Conservation (phyloP, 495 filamentous ascomycete genomes). For the Penicillium turbatum region DNA sequence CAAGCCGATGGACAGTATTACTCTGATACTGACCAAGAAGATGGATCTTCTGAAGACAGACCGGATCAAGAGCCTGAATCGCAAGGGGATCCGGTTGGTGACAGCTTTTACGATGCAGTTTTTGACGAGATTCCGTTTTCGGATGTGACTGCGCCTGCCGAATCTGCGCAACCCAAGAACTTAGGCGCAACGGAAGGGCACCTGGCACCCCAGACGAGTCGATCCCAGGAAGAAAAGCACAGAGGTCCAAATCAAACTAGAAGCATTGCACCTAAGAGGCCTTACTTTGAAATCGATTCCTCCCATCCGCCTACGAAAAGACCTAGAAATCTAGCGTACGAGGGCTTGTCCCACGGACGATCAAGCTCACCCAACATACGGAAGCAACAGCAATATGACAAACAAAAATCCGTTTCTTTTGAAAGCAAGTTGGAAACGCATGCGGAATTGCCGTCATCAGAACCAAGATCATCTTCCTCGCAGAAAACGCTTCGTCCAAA, state of each 20-base stretch:
- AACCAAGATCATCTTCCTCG: conserved; percentile 22
- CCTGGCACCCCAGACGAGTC: not conserved
- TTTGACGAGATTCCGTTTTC: conserved; percentile 21
- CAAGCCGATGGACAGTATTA: conserved; percentile 22
- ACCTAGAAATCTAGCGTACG: conserved; percentile 20
- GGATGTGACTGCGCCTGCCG: not conserved
- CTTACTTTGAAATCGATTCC: conserved; percentile 2
- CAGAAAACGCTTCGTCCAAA: conserved; percentile 29
- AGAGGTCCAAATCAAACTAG: not conserved
- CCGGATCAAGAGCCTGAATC: not conserved
- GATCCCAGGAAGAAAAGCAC: not conserved
- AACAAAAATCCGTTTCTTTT: conserved; percentile 2
- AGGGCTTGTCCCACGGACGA: not conserved
- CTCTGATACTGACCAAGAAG: conserved; percentile 4
- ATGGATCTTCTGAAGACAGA: not conserved
- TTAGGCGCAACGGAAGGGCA: not conserved
- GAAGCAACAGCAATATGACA: not conserved
- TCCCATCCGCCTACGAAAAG: conserved; percentile 24
- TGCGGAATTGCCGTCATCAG: conserved; percentile 11
- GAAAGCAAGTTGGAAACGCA: not conserved
- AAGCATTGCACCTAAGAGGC: conserved; percentile 12
- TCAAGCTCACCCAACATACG: not conserved
- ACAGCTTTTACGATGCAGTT: conserved; percentile 28
- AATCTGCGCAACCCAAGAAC: conserved; percentile 7
- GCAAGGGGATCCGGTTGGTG: conserved; percentile 1